Evolutionary conservation across 2,329 filamentous ascomycete genomes (phyloP), one percentile per base, ranked within the genome.

Genomic region (Fusarium phyllophilum): DNA sequence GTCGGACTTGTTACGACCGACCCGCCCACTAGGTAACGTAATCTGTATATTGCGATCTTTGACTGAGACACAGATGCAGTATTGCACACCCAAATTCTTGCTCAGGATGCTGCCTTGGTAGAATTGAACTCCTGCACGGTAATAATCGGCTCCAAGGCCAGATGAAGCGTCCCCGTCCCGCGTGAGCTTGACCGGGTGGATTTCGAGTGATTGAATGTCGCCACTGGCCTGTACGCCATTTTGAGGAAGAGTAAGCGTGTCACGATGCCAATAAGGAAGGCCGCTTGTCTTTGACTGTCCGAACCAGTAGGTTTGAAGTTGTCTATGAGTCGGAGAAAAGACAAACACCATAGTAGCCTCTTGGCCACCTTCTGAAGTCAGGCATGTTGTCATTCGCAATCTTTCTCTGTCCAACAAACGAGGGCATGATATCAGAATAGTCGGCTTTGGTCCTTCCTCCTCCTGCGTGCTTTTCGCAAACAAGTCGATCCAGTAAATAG

Each of bases 401-500:
- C 74, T 74, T 34, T 78, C 70, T 22, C 72, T 72, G 15, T 78
- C 75, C 7, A 78, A 70, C 22, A 80, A 46, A 52, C 82, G 81
- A 9, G 80, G 75, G 55, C 78, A 82, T 13, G 73, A 70, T 4
- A 81, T 55, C 13, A 83, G 26, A 18, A 82, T 70, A 6, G 58
- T 39, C 9, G 80, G 78, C 33, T 73, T 77, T 14, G 66, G 24
- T 1, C 56, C 39, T 12, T 5, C n/a, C 17, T 51, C 68, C 11
- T 73, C 67, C 36, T 49, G 48, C 29, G 26, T 66, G 11, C 60
- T 62, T 15, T 69, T 61, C 54, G 64, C 66, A 56, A 74, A 79
- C 20, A 88, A 76, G 54, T 86, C 82, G n/a, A 89, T 73, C 82
- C 88, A 84, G 39, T 86, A 82, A 1, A 92, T 62, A 34, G 82